These are phyloP conservation scores for Mycena chlorophos DNA, from an alignment of 768 basidiomycete species.

Conservation along the genomic window DNA sequence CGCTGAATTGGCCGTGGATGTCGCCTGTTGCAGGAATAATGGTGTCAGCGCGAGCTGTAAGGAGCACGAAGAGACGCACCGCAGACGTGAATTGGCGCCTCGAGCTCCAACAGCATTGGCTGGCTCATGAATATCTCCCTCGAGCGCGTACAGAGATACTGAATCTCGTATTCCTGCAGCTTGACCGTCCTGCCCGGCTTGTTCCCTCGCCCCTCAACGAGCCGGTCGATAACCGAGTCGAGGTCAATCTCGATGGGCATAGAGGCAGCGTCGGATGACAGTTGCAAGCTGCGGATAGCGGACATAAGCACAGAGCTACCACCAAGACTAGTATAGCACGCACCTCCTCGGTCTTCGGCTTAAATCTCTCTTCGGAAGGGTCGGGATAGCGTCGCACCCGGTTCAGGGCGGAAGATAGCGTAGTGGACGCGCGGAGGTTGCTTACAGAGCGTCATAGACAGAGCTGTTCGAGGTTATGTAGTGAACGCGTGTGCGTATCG, in stretches of 20 bases:
- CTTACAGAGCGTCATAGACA: no score
- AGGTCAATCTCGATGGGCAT: slow-evolving; percentile 99
- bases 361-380: no score
- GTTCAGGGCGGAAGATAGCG: no score
- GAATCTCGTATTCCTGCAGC: slow-evolving; percentile 82
- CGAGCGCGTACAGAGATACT: slow-evolving; percentile 78
- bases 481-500: no score
- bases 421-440: no score
- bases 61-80: slow-evolving; percentile 25
- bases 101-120: slow-evolving; percentile 78
- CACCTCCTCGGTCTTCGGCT: no score
- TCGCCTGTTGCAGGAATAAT: slow-evolving; percentile 51
- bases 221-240: slow-evolving; percentile 97
- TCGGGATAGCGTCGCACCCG: no score
- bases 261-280: no score
- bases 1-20: slow-evolving; percentile 86
- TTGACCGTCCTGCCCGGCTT: slow-evolving; percentile 82
- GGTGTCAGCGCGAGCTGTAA: background rate
- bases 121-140: slow-evolving; percentile 86
- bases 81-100: slow-evolving; percentile 40
- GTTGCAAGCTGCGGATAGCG: no score
- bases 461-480: no score
- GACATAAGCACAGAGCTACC: no score
- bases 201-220: slow-evolving; percentile 90
- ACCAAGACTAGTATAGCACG: no score